These are phyloP conservation scores for Forsythia suspensa DNA, from an alignment of 257 asterid genomes.

Conservation along the genomic window DNA sequence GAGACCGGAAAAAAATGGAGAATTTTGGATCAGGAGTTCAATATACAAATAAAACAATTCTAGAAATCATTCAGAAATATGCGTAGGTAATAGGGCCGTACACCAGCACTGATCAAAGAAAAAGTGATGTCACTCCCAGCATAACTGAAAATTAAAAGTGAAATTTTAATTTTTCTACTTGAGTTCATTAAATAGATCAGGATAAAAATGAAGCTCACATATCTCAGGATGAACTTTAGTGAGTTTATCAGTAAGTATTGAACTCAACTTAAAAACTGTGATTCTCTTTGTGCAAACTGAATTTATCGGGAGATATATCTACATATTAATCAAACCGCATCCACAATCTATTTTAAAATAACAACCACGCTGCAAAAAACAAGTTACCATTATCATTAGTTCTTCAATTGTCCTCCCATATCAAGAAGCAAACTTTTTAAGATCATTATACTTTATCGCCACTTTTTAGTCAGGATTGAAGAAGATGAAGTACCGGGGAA, in stretches of 20 bases:
- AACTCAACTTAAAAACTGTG: background rate
- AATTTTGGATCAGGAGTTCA: background rate
- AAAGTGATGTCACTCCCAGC: background rate
- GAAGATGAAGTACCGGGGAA: background rate
- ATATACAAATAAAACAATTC: no score
- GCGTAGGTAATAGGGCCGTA: no score
- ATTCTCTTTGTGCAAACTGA: slow-evolving; percentile 2
- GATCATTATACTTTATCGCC: background rate
- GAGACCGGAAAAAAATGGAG: slow-evolving; percentile 6
- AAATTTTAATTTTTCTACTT: slow-evolving; percentile 1
- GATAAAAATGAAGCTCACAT: background rate
- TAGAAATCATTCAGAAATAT: no score
- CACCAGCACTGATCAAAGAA: no score
- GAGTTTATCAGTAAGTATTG: background rate
- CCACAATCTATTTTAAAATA: slow-evolving; percentile 3
- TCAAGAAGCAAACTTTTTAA: background rate
- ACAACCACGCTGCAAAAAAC: background rate
- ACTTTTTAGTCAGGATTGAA: background rate
- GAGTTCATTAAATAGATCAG: background rate
- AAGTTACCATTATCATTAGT: background rate
- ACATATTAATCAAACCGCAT: slow-evolving; percentile 6
- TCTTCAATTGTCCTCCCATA: background rate
- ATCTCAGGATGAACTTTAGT: background rate
- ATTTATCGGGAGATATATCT: background rate
- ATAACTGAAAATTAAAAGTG: background rate